phyloP scores from a whole-genome alignment of 1,139 yeast genomes.

The Candida freyschussii region DNA sequence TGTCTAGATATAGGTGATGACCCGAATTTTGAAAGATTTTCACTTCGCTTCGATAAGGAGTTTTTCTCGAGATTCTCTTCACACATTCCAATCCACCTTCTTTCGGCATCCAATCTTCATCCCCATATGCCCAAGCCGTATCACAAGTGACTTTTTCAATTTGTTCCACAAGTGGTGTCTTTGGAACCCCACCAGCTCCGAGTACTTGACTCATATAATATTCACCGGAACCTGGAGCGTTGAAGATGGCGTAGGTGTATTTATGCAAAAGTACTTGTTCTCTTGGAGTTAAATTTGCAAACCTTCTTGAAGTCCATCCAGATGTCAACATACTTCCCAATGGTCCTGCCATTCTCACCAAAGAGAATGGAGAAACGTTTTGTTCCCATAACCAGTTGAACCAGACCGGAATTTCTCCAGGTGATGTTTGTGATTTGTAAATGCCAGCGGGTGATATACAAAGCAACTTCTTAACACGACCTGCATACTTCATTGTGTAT shows the following conservation, averaged over 20 bases:
- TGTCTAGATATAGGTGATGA: slow-evolving; percentile 69
- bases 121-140: slow-evolving; percentile 67
- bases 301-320: slow-evolving; percentile 72
- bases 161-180: slow-evolving; percentile 53
- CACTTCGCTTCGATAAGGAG: slow-evolving; percentile 30
- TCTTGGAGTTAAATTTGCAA: slow-evolving; percentile 42
- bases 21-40: slow-evolving; percentile 52
- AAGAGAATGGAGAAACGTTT: slow-evolving; percentile 64
- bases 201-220: slow-evolving; percentile 64
- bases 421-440: slow-evolving; percentile 36
- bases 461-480: slow-evolving; percentile 55
- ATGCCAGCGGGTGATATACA: slow-evolving; percentile 85
- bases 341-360: slow-evolving; percentile 60
- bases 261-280: slow-evolving; percentile 49
- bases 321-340: slow-evolving; percentile 68
- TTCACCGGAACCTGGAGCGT: slow-evolving; percentile 70
- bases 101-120: slow-evolving; percentile 66
- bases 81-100: slow-evolving; percentile 30
- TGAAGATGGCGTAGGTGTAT: slow-evolving; percentile 68
- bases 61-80: slow-evolving; percentile 14
- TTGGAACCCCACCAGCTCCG: slow-evolving; percentile 73
- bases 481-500: slow-evolving; percentile 68
- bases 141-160: slow-evolving; percentile 46
- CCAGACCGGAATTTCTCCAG: slow-evolving; percentile 53
- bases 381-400: slow-evolving; percentile 64